These are phyloP conservation scores for Malassezia psittaci DNA, from an alignment of 1,284 basidiomycete species.

Conservation along the genomic window DNA sequence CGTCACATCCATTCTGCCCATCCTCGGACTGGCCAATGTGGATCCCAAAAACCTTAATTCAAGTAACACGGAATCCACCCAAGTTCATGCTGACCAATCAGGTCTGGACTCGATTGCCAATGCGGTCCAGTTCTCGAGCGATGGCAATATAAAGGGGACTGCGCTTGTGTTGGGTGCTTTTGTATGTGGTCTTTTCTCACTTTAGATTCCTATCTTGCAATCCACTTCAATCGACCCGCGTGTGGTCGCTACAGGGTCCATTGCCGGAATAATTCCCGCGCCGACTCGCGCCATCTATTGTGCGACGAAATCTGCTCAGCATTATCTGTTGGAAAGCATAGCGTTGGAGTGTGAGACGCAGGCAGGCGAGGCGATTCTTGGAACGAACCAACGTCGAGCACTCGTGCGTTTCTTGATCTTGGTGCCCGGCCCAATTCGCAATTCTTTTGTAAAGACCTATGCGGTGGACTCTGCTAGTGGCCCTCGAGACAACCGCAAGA, in stretches of 20 bases:
- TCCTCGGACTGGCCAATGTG: conserved; percentile 64
- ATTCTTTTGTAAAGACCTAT: conserved; percentile 26
- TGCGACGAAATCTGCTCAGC: conserved; percentile 70
- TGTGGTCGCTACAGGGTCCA: conserved; percentile 67
- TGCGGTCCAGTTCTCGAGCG: conserved; percentile 46
- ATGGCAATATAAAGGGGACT: conserved; percentile 52
- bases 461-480: conserved; percentile 11
- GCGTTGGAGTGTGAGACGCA: conserved; percentile 58
- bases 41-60: conserved; percentile 51
- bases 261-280: conserved; percentile 69
- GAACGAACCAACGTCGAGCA: conserved; percentile 12
- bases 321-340: conserved; percentile 66
- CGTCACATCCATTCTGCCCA: conserved; percentile 67
- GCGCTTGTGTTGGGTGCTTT: conserved; percentile 51
- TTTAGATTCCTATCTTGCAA: conserved; percentile 59
- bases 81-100: conserved; percentile 50
- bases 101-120: conserved; percentile 48
- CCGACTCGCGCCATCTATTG: conserved; percentile 76
- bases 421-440: conserved; percentile 39
- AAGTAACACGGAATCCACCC: conserved; percentile 51
- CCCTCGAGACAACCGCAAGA: conserved; percentile 14
- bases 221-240: conserved; percentile 62
- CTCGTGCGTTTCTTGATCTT: conserved; percentile 34
- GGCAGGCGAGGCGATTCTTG: conserved; percentile 9
- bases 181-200: not conserved